Evolutionary conservation across 331 rosid species (phyloP).

Genomic region (Saraca asoca): DNA sequence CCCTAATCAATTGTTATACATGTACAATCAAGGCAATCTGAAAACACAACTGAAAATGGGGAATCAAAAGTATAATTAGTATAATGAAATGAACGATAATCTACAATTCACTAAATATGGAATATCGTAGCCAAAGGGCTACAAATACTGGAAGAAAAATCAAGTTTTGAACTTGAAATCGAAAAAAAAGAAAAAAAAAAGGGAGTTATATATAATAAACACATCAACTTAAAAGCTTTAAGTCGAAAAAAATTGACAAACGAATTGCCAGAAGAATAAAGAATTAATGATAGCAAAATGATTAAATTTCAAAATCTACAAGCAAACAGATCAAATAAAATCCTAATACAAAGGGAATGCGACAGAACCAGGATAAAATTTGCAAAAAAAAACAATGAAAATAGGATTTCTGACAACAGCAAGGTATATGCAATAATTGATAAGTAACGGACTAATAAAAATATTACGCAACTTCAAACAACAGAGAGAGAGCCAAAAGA

Average conservation of each 20-base stretch:
- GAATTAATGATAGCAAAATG: too few species aligned
- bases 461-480: not conserved
- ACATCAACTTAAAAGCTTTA: too few species aligned
- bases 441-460: not conserved
- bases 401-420: not conserved
- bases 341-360: not conserved
- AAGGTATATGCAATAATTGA: not conserved
- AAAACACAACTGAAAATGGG: not conserved
- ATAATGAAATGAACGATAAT: not conserved
- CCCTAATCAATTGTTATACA: slow-evolving; percentile 5
- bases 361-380: not conserved
- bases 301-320: not conserved
- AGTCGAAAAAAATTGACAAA: too few species aligned
- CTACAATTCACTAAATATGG: too few species aligned
- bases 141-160: too few species aligned
- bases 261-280: too few species aligned
- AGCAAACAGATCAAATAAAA: not conserved
- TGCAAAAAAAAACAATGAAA: not conserved
- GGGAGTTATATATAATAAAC: too few species aligned
- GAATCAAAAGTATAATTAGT: not conserved
- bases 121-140: too few species aligned
- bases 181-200: too few species aligned
- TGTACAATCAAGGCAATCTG: not conserved
- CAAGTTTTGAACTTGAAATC: too few species aligned
- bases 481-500: slow-evolving; percentile 13